These are phyloP conservation scores for Solanum neorickii DNA, from an alignment of 257 asterid genomes.

Conservation along the genomic window DNA sequence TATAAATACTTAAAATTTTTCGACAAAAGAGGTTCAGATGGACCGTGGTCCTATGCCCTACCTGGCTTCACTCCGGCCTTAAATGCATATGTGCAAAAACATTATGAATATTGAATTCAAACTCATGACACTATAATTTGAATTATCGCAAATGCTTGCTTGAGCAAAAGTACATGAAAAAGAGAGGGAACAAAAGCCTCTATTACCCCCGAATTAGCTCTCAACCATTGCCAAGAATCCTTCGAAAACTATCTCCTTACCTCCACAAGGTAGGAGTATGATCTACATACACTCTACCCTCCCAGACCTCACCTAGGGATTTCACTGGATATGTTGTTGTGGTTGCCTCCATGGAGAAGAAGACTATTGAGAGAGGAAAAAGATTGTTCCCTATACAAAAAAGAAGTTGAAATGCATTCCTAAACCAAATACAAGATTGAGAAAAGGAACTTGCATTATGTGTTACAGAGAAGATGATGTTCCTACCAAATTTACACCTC, in stretches of 20 bases:
- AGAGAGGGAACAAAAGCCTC: not conserved
- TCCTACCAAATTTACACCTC: constrained; percentile 7
- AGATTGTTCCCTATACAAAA: not conserved
- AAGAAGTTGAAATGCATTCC: not conserved
- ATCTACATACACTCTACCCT: not conserved
- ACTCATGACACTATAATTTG: not conserved
- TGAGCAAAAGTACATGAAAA: not conserved
- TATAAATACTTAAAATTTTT: too few relatives aligned
- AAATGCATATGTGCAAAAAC: not conserved
- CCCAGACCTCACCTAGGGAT: not conserved
- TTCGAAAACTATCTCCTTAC: not conserved
- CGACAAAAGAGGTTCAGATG: not conserved
- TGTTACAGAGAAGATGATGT: not conserved
- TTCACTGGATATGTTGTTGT: not conserved
- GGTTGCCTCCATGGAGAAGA: not conserved
- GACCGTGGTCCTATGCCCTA: not conserved
- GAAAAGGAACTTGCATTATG: not conserved
- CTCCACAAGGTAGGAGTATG: not conserved
- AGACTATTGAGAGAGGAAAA: not conserved
- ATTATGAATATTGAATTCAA: not conserved
- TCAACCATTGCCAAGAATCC: not conserved
- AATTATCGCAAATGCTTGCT: not conserved
- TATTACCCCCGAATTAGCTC: not conserved
- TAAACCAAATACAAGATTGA: not conserved
- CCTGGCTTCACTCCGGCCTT: not conserved